Percentiles rank a stretch among this genome's conserved stretches.
Conservation (phyloP, 192 early-diverging fungal species). For the Coemansia sp. region DNA sequence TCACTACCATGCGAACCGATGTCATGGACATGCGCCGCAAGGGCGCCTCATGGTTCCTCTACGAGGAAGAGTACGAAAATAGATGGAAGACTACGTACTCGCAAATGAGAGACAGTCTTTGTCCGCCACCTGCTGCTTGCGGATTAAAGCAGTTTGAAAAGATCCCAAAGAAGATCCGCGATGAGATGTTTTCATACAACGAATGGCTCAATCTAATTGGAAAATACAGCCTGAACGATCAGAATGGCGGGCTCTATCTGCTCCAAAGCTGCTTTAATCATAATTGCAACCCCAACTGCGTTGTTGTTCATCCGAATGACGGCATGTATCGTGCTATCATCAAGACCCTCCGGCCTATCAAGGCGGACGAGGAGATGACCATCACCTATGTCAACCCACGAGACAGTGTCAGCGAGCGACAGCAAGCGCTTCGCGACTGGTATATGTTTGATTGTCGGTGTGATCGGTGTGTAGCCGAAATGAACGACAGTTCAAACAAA, state of each 20-base stretch:
- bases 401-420: slow-evolving; percentile 57
- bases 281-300: slow-evolving; percentile 57
- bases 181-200: slow-evolving; percentile 57
- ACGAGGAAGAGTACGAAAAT: slow-evolving; percentile 14
- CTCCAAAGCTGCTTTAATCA: slow-evolving; percentile 64
- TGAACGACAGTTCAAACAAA: neutral
- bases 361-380: slow-evolving; percentile 60
- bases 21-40: slow-evolving; percentile 20
- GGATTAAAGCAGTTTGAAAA: slow-evolving; percentile 53
- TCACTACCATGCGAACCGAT: slow-evolving; percentile 18
- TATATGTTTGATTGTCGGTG: slow-evolving; percentile 65
- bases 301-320: slow-evolving; percentile 56
- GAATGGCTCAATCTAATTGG: slow-evolving; percentile 60
- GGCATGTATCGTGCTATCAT: slow-evolving; percentile 59
- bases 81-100: slow-evolving; percentile 20
- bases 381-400: slow-evolving; percentile 64
- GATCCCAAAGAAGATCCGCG: slow-evolving; percentile 48
- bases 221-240: slow-evolving; percentile 65
- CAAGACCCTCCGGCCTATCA: slow-evolving; percentile 58
- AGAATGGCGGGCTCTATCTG: slow-evolving; percentile 62
- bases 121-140: slow-evolving; percentile 52
- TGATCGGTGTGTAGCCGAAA: slow-evolving; percentile 57
- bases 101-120: slow-evolving; percentile 50
- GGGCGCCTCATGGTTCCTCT: slow-evolving; percentile 23
- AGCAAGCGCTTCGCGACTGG: slow-evolving; percentile 55